These are phyloP conservation scores for Ascochyta pisi DNA, from an alignment of 2,329 filamentous ascomycete species.

Conservation along the genomic window DNA sequence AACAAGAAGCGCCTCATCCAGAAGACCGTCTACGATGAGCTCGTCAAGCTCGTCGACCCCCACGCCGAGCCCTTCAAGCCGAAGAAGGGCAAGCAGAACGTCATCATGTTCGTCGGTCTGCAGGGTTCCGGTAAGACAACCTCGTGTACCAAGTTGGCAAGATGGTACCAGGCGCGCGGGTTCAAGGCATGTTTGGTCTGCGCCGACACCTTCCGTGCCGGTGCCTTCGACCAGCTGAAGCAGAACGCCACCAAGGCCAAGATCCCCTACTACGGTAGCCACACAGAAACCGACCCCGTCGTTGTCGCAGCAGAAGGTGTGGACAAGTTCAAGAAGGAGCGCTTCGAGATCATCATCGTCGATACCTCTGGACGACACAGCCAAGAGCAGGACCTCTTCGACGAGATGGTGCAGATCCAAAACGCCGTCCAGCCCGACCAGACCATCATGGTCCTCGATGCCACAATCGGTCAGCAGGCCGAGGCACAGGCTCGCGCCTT, in stretches of 20 bases:
- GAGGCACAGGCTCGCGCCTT: constrained; percentile 95
- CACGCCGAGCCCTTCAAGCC: constrained; percentile 95
- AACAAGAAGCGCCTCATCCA: constrained; percentile 99
- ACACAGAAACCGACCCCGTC: constrained; percentile 95
- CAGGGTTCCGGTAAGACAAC: constrained; percentile 98
- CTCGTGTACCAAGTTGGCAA: constrained; percentile 93
- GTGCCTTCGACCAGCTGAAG: constrained; percentile 97
- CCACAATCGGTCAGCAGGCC: constrained; percentile 94
- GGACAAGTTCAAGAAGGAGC: constrained; percentile 98
- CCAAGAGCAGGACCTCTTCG: constrained; percentile 93
- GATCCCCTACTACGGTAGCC: constrained; percentile 96
- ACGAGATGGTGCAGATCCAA: constrained; percentile 98
- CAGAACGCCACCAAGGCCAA: constrained; percentile 99
- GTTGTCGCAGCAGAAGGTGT: constrained; percentile 94
- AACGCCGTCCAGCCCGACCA: constrained; percentile 88
- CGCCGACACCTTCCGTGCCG: constrained; percentile 97
- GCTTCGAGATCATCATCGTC: constrained; percentile 97
- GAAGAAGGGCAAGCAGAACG: constrained; percentile 93
- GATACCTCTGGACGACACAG: constrained; percentile 95
- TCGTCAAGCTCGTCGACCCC: constrained; percentile 93
- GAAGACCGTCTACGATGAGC: constrained; percentile 95
- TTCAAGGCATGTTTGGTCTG: constrained; percentile 95
- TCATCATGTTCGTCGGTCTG: constrained; percentile 99
- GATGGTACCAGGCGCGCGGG: constrained; percentile 91
- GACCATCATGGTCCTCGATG: constrained; percentile 97